Evolutionary conservation across 495 filamentous ascomycete genomes (phyloP), one percentile per base, ranked within the genome.

Genomic region (Penicillium macrosclerotiorum): DNA sequence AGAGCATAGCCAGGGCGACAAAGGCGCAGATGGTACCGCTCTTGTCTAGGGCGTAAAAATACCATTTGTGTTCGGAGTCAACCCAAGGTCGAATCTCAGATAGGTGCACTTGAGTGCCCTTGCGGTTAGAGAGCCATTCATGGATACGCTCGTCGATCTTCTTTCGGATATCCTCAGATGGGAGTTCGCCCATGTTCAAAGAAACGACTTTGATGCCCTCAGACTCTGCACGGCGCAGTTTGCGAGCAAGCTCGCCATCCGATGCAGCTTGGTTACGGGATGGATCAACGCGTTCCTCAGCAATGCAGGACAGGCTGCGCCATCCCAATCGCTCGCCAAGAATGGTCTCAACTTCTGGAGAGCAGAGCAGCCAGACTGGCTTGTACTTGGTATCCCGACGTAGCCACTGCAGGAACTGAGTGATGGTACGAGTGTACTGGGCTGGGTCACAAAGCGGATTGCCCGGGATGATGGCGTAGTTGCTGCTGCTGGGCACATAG

Each of bases 31-130:
- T 80, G 44, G 72, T 78, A 53, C 84, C 84, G 20, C 80, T 67
- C 54, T 78, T 79, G 56, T 83, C 82, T 46, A 76, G 64, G 19
- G 85, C 84, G 68, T 88, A 89, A 57, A 88, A 82, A 67, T 91
- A 93, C 58, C 88, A 85, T 16, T 89, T 83, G 63, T 95, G 88
- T 38, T 75, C 73, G 58, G 73, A 66, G 54, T 93, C 88, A 38
- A 84, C 71, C 89, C 88, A 95, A 3, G 88, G 89, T 8, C 78
- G 79, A 48, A 93, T 88, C 47, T 90, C 82, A 4, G 89, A 92
- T 31, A 95, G 76, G 58, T 93, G 89, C 23, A 93, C 85, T 62
- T 93, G 89, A 18, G 77, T 83, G 45, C 86, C 88, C 67, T 89
- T 89, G 55, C 89, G 84, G 62, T 76, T 79, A 39, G 70, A 65